phyloP scores from a whole-genome alignment of 352 stramenopile species.

The Phytopythium mirpurense region DNA sequence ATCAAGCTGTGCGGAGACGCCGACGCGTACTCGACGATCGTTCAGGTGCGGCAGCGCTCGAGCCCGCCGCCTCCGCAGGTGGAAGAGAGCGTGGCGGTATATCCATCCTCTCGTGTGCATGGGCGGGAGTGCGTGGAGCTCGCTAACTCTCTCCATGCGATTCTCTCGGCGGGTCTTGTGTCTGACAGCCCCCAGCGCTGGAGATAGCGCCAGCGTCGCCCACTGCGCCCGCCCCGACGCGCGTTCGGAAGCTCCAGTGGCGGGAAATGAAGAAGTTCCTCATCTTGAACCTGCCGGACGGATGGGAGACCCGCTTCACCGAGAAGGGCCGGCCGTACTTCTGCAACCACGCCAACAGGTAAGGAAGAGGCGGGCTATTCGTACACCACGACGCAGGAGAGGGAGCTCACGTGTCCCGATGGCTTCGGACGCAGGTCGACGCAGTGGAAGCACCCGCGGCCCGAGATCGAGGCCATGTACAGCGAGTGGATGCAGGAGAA shows the following conservation, averaged over 20 bases:
- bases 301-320: slow-evolving; percentile 80
- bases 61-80: slow-evolving; percentile 1
- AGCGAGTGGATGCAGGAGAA: slow-evolving; percentile 77
- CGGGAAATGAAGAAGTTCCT: slow-evolving; percentile 76
- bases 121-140: slow-evolving; percentile 1
- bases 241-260: slow-evolving; percentile 51
- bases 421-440: slow-evolving; percentile 41
- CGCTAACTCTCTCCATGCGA: neutral
- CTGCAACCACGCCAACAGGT: slow-evolving; percentile 72
- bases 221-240: slow-evolving; percentile 24
- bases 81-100: slow-evolving; percentile 5
- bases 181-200: slow-evolving; percentile 15
- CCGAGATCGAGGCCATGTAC: slow-evolving; percentile 72
- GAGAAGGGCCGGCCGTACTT: slow-evolving; percentile 82
- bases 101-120: neutral
- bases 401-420: neutral
- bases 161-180: no score
- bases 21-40: slow-evolving; percentile 40
- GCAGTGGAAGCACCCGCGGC: slow-evolving; percentile 77
- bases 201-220: slow-evolving; percentile 10
- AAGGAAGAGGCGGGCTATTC: slow-evolving; percentile 5
- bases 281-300: slow-evolving; percentile 58
- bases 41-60: slow-evolving; percentile 8
- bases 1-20: slow-evolving; percentile 63
- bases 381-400: no score